Evolutionary conservation across 2,329 filamentous ascomycete species (phyloP).

Genomic region (Endoconidiophora laricicola): DNA sequence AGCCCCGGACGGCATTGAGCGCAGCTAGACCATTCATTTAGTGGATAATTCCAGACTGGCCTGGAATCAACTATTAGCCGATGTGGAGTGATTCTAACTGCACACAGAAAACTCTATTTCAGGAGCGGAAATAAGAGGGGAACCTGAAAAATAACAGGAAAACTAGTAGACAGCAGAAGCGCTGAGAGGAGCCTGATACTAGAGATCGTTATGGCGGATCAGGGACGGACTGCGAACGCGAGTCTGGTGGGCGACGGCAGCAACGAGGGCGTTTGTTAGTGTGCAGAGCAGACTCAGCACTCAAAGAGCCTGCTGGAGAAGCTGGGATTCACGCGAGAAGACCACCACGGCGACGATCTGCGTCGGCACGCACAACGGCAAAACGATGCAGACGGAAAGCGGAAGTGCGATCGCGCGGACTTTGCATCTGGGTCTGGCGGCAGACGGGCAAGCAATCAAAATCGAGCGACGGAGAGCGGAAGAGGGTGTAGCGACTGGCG

Average conservation of each 20-base stretch:
- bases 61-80: slow-evolving; percentile 8
- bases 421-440: slow-evolving; percentile 7
- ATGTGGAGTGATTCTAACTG: slow-evolving; percentile 12
- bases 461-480: slow-evolving; percentile 1
- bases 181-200: background rate
- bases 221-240: background rate
- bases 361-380: slow-evolving; percentile 11
- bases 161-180: background rate
- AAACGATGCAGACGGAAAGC: slow-evolving; percentile 4
- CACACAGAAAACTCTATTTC: slow-evolving; percentile 12
- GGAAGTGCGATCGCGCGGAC: slow-evolving; percentile 2
- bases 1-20: slow-evolving; percentile 39
- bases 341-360: slow-evolving; percentile 12
- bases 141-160: background rate
- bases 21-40: slow-evolving; percentile 22
- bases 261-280: background rate
- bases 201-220: slow-evolving; percentile 9
- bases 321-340: slow-evolving; percentile 11
- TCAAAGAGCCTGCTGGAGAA: background rate
- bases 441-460: slow-evolving; percentile 3
- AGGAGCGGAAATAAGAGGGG: slow-evolving; percentile 11
- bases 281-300: background rate
- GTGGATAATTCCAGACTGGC: slow-evolving; percentile 4
- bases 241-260: background rate
- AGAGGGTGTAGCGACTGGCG: slow-evolving; percentile 1